A percentile compares a stretch with the other conserved stretches of the same genome.
These are phyloP conservation scores for Diaporthe batatas DNA, from an alignment of 2,329 filamentous ascomycete genomes.

Conservation along the genomic window DNA sequence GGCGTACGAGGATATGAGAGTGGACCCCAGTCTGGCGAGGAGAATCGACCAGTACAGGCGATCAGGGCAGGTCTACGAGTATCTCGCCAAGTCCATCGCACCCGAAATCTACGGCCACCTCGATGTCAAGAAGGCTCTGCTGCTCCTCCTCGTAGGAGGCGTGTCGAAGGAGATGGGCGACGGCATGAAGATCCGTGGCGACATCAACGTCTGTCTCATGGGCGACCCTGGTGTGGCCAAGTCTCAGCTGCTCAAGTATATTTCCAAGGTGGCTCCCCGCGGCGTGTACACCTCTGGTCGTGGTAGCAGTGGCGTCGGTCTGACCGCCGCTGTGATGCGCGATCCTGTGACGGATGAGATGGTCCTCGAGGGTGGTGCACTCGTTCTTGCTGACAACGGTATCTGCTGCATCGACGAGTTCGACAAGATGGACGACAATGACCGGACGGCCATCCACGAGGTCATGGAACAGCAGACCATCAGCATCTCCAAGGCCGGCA, in stretches of 20 bases:
- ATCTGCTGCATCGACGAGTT: constrained; percentile 91
- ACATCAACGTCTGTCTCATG: constrained; percentile 99
- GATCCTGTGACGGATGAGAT: constrained; percentile 88
- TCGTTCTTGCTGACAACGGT: constrained; percentile 85
- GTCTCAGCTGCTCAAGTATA: constrained; percentile 97
- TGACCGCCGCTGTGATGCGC: constrained; percentile 86
- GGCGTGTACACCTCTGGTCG: constrained; percentile 88
- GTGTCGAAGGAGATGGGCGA: constrained; percentile 97
- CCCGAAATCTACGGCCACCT: constrained; percentile 97
- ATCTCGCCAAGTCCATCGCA: constrained; percentile 94
- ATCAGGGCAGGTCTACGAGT: constrained; percentile 94
- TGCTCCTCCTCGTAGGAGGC: constrained; percentile 95
- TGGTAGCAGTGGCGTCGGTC: constrained; percentile 84
- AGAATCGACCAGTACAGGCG: constrained; percentile 88
- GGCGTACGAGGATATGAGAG: constrained; percentile 91
- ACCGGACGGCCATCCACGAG: constrained; percentile 86
- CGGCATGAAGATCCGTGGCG: constrained; percentile 98
- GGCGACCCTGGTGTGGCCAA: constrained; percentile 99
- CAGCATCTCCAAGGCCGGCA: constrained; percentile 82
- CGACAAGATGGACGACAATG: constrained; percentile 90
- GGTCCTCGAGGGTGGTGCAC: constrained; percentile 84
- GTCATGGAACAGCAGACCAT: constrained; percentile 92
- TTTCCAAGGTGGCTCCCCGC: constrained; percentile 95
- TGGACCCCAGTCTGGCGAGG: constrained; percentile 83
- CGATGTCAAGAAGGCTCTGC: constrained; percentile 96